These are phyloP conservation scores for Fusarium oxysporum DNA, from an alignment of 2,329 filamentous ascomycete genomes.

Conservation along the genomic window DNA sequence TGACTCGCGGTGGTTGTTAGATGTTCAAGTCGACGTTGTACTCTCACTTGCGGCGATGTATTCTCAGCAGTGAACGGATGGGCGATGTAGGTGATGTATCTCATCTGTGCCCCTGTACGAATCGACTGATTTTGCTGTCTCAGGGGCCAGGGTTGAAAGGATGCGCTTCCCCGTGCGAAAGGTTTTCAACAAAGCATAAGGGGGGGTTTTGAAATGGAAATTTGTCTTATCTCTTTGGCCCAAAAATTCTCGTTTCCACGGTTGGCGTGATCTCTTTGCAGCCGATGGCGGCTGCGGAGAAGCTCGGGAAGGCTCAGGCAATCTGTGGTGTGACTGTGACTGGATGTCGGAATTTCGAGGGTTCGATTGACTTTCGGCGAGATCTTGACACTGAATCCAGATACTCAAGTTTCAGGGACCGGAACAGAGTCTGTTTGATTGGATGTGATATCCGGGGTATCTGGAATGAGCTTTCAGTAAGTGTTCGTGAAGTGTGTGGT, in stretches of 20 bases:
- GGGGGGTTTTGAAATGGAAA: neutral
- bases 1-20: neutral
- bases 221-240: neutral
- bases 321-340: conserved; percentile 35
- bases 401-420: neutral
- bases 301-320: conserved; percentile 31
- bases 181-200: conserved; percentile 4
- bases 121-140: conserved; percentile 34
- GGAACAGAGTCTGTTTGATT: neutral
- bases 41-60: conserved; percentile 12
- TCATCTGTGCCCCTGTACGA: neutral
- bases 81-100: neutral
- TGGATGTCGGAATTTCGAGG: conserved; percentile 30
- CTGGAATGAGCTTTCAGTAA: neutral
- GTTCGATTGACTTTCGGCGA: neutral
- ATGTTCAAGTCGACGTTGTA: conserved; percentile 6
- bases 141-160: conserved; percentile 11
- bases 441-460: neutral
- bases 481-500: neutral
- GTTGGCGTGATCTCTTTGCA: neutral
- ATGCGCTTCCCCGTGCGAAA: conserved; percentile 16
- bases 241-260: neutral
- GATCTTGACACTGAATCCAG: neutral
- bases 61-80: conserved; percentile 10
- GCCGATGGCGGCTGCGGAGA: conserved; percentile 13